Base-by-base conservation (phyloP, 306 rosid genomes). In the Lathyrus aphaca region DNA sequence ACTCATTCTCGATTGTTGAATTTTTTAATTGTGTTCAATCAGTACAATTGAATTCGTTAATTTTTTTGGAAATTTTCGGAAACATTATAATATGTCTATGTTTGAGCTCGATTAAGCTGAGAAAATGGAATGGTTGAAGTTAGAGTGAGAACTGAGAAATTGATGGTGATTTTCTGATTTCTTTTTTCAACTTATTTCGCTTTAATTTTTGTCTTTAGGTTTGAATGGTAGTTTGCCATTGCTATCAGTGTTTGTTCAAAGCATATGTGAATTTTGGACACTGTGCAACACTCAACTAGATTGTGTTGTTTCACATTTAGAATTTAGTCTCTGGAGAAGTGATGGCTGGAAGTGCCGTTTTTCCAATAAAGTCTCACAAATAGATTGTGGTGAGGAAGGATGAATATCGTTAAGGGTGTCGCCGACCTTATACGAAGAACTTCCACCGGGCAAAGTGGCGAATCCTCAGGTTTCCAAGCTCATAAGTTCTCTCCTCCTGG, bases 321-420 rank as follows among this genome's bases (percentile, higher is more conserved):
- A 39, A 16, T 25, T 25, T 63, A 73, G 77, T 66, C 30, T 68
- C 44, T 15, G 46, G 60, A 38, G 54, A 77, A 79, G 81, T 73
- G 83, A 76, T 85, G 84, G 77, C 82, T 32, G 83, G 79, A 80
- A 50, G 65, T 75, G 16, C 72, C 43, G 51, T 42, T 73, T 49
- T 75, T 81, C 59, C 67, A 51, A 18, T 43, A 77, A 70, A 73
- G 87, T 66, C 27, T 79, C 84, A 77, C 72, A 29, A 39, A 25
- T 58, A 72, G 40, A 68, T 66, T 71, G 62, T 23, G 63, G 65
- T 9, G 58, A 77, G 80, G 86, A 81, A 90, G 86, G 83, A 94
- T 94, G 98, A 87, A 94, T 82, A 88, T 94, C 23, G 98, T 94
- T 73, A 94, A 84, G 85, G 97, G 97, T 67, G 98, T 94, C 64